Evolutionary conservation across 1,284 basidiomycete genomes (phyloP).

Genomic region (Boletus semigastroideus): DNA sequence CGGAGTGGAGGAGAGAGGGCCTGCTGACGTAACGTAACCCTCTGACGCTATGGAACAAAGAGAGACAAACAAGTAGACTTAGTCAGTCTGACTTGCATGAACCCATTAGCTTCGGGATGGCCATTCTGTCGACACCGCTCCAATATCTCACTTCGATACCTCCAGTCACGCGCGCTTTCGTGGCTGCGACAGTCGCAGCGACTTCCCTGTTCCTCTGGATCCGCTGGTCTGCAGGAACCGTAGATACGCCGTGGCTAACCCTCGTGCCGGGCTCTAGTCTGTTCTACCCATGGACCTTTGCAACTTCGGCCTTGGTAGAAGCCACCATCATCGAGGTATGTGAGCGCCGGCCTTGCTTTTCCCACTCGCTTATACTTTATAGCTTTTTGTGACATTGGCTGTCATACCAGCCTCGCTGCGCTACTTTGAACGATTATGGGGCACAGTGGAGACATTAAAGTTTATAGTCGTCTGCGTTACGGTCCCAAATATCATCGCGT

Average conservation of each 20-base stretch:
- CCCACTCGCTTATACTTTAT: conserved; percentile 18
- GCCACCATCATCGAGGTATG: conserved; percentile 80
- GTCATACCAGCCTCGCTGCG: conserved; percentile 81
- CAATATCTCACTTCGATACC: conserved; percentile 70
- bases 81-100: conserved; percentile 7
- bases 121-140: conserved; percentile 68
- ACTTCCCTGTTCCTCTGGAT: conserved; percentile 70
- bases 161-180: conserved; percentile 76
- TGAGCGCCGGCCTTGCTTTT: conserved; percentile 14
- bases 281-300: conserved; percentile 91
- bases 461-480: conserved; percentile 82
- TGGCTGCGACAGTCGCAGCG: conserved; percentile 62
- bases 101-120: conserved; percentile 47
- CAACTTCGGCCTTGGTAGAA: conserved; percentile 88
- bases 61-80: conserved; percentile 20
- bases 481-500: conserved; percentile 85
- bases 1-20: conserved; percentile 10
- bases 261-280: conserved; percentile 82
- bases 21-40: conserved; percentile 32
- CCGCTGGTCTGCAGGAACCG: conserved; percentile 50
- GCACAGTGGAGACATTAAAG: conserved; percentile 80
- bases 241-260: conserved; percentile 71
- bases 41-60: conserved; percentile 16
- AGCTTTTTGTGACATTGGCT: conserved; percentile 80
- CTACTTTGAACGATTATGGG: conserved; percentile 95